Conservation (phyloP, 2,329 filamentous ascomycete species). For the Apiospora malaysiana region DNA sequence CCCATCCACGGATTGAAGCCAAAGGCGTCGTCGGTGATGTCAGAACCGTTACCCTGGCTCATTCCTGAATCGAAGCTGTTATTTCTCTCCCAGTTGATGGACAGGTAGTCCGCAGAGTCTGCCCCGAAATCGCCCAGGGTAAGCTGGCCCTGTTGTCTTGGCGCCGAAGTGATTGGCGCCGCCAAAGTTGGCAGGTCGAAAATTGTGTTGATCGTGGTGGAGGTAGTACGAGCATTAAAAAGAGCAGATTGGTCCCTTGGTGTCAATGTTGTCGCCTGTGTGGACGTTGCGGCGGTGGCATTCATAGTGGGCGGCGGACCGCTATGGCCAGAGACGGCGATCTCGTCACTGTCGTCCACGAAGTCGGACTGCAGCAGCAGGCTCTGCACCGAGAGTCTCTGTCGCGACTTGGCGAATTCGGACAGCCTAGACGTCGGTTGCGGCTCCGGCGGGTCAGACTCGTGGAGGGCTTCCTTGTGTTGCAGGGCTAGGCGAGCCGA, state of each 20-base stretch:
- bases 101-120: neutral
- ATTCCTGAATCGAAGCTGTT: neutral
- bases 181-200: neutral
- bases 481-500: conserved; percentile 34
- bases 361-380: conserved; percentile 47
- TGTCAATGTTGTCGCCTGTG: neutral
- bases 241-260: no score
- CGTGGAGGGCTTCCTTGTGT: conserved; percentile 31
- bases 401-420: conserved; percentile 38
- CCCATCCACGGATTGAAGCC: conserved; percentile 40
- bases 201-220: no score
- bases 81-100: neutral
- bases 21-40: conserved; percentile 30
- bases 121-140: neutral
- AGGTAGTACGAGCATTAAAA: neutral
- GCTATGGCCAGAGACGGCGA: conserved; percentile 27
- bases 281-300: neutral
- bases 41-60: neutral
- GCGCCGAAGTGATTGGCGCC: neutral
- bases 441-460: conserved; percentile 29
- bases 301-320: neutral
- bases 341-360: conserved; percentile 45
- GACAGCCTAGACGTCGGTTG: conserved; percentile 34
- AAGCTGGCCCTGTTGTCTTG: neutral
- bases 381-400: conserved; percentile 47